phyloP scores from a whole-genome alignment of 139 green algal genomes.

The Ettlia oleoabundans region DNA sequence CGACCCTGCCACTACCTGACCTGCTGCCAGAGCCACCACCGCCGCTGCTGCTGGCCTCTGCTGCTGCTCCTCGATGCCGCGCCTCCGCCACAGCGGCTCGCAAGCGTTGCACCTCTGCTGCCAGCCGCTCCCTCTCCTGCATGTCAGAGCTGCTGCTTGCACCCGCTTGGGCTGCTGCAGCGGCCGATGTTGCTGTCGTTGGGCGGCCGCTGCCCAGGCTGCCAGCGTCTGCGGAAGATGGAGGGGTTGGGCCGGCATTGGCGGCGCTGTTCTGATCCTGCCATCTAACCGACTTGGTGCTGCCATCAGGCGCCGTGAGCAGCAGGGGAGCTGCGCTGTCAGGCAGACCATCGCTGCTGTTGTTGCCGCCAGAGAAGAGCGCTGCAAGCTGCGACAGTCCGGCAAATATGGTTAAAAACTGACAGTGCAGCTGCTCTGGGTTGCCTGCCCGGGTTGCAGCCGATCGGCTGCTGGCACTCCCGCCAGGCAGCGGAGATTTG shows the following conservation, averaged over 20 bases:
- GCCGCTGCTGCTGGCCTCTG: neutral
- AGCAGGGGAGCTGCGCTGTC: neutral
- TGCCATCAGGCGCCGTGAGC: conserved; percentile 28
- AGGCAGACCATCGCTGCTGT: neutral
- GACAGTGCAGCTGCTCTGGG: conserved; percentile 15
- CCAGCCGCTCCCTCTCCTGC: conserved; percentile 5
- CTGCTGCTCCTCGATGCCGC: conserved; percentile 7
- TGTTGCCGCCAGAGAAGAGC: neutral
- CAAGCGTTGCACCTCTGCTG: conserved; percentile 21
- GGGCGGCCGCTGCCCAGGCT: neutral
- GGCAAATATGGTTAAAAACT: conserved; percentile 5
- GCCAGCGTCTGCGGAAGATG: neutral
- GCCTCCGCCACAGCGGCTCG: conserved; percentile 3
- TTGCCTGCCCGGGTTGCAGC: neutral
- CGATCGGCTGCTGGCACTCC: neutral
- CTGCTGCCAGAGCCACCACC: neutral
- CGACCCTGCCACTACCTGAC: conserved; percentile 14
- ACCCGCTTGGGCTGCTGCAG: neutral
- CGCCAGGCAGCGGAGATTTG: neutral
- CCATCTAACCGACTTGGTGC: conserved; percentile 11
- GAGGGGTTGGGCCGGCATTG: neutral
- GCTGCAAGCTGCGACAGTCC: conserved; percentile 12
- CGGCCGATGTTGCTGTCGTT: neutral
- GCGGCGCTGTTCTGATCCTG: conserved; percentile 10
- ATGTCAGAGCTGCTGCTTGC: neutral